Evolutionary conservation across 140 eudicot species (phyloP), one percentile per base, ranked within the genome.

Genomic region (Oenanthe javanica): DNA sequence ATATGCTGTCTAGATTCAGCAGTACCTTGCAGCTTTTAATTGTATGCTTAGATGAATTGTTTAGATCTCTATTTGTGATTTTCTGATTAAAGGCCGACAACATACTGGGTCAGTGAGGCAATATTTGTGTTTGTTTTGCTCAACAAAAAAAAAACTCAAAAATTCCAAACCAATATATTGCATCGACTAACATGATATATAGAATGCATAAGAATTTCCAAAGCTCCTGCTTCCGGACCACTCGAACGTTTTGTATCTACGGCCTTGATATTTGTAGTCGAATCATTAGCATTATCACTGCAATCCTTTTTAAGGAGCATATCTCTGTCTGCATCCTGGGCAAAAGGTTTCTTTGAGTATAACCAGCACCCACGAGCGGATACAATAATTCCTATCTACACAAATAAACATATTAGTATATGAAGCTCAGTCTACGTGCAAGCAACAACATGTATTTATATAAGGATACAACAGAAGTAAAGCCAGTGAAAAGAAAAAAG

Each of bases 311-410:
- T 84, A 81, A 85, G 79, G 81, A 84, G 72, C 50, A 67, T 86
- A 42, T 84, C 87, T 21, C 77, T 76, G 49, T 90, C 92, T 73
- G 80, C 88, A 66, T 67, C 75, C 52, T 77, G 85, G 80, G 72
- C 59, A 7, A 70, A 42, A 67, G 70, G 80, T 66, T 86, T 84
- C 52, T 72, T 83, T 11, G 72, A 83, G 72, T 81, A 84, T 77
- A 76, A 84, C 90, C 88, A 85, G 87, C 96, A 93, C 76, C 97
- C 93, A 72, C 81, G 90, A 50, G 89, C 89, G 18, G 95, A 93
- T 40, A 89, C 79, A 81, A 88, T 11, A 57, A 88, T 86, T 43
- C 85, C 97, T 72, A 93, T 82, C 98, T 93, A 81, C 87, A 88
- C 13, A 21, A 19, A 49, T 1, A 50, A 63, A 6, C 6, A 27